Evolutionary conservation across 2,329 filamentous ascomycete genomes (phyloP), one percentile per base, ranked within the genome.

Genomic region (Bipolaris sorokiniana): DNA sequence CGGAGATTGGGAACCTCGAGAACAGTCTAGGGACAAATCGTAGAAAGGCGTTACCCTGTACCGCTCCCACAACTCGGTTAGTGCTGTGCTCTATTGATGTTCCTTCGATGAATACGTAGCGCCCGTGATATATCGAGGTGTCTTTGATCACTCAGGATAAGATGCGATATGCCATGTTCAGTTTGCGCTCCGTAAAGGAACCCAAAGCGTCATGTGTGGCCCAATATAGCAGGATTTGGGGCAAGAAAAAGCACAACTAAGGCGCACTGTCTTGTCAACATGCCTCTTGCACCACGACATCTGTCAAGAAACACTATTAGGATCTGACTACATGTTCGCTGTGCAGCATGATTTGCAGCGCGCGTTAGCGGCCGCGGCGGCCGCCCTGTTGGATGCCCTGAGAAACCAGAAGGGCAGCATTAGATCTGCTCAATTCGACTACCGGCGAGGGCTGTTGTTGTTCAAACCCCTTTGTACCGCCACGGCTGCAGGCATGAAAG

Each of bases 201-300:
- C 58, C 54, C 58, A 63, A 64, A 61, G 64, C 63, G 56, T 67
- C 59, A 50, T 54, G 51, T 61, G 66, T 67, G 56, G 51, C 61
- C 59, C 52, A 54, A 61, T 53, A 42, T 54, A 63, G 57, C 49
- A 62, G 64, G 59, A 51, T 59, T 51, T 37, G 62, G 71, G 65
- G 66, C 67, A 71, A 56, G 62, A 62, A 71, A 66, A 68, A 59
- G 58, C 28, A 51, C 66, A 60, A 70, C 67, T 73, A 74, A 71
- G 72, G 69, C 69, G 62, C 52, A 61, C 54, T 26, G 64, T 69
- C 68, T 64, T 72, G 68, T 71, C 67, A 71, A 68, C 59, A 65
- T 68, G 62, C 62, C 63, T 65, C 49, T 62, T 49, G 54, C 47
- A 52, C 56, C 36, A 63, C 64, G 66, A 67, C 67, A 62, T 58